phyloP scores from a whole-genome alignment of 768 basidiomycete species.

The Podaxis sp. region DNA sequence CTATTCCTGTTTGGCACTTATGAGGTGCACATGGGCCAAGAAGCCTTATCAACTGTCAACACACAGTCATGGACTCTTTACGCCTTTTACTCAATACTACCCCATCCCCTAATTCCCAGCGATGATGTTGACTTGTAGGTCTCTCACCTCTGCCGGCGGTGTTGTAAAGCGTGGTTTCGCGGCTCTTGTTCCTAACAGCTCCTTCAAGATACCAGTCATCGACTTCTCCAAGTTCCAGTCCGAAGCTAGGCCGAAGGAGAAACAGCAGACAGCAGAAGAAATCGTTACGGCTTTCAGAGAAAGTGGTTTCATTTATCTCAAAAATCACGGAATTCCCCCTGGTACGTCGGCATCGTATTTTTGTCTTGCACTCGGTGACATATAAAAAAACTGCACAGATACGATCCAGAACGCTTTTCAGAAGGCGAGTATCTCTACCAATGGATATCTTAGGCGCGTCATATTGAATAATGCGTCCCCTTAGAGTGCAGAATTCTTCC shows the following conservation, averaged over 20 bases:
- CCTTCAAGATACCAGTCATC: conserved; percentile 72
- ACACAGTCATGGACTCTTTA: background rate
- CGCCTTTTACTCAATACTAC: background rate
- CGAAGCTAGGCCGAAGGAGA: conserved; percentile 38
- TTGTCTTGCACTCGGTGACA: background rate
- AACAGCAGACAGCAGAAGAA: conserved; percentile 59
- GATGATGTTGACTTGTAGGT: conserved; percentile 28
- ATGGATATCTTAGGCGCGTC: background rate
- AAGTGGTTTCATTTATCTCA: conserved; percentile 79
- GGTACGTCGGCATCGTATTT: conserved; percentile 25
- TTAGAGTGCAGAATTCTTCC: conserved; percentile 81
- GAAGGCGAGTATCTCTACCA: conserved; percentile 44
- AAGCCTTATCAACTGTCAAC: conserved; percentile 4
- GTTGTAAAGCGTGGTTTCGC: conserved; percentile 26
- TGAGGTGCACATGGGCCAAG: background rate
- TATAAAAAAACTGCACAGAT: conserved; percentile 22
- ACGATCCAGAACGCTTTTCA: conserved; percentile 60
- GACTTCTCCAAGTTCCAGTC: conserved; percentile 73
- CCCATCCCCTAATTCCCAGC: background rate
- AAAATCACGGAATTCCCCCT: conserved; percentile 67
- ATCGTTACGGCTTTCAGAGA: conserved; percentile 79
- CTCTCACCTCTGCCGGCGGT: conserved; percentile 19
- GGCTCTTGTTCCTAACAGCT: conserved; percentile 24
- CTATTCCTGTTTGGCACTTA: background rate
- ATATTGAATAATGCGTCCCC: conserved; percentile 12